A percentile compares a stretch with the other conserved stretches of the same genome.
phyloP scores from a whole-genome alignment of 2,329 filamentous ascomycete species.

The Fusarium globosum region DNA sequence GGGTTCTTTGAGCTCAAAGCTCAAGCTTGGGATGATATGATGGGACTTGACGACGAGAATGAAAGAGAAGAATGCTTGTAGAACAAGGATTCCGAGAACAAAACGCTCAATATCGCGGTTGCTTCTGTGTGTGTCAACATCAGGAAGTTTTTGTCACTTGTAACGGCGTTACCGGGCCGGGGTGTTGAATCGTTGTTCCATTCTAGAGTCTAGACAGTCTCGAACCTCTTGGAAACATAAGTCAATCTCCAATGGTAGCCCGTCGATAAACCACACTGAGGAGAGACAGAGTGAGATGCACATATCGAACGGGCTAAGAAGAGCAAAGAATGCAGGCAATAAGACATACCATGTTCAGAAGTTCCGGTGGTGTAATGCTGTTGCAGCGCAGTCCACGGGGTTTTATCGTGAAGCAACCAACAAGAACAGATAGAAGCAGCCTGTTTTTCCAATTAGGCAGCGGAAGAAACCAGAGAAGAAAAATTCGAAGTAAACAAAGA shows the following conservation, averaged over 20 bases:
- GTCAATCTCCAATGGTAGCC: conserved; percentile 28
- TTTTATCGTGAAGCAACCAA: neutral
- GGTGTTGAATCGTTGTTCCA: conserved; percentile 2
- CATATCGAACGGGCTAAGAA: conserved; percentile 1
- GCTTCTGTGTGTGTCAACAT: conserved; percentile 5
- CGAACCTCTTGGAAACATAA: conserved; percentile 18
- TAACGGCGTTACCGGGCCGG: conserved; percentile 37
- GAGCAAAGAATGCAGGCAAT: neutral
- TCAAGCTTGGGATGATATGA: conserved; percentile 19
- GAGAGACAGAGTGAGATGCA: neutral
- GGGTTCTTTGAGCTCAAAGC: conserved; percentile 27
- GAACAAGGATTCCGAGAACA: neutral
- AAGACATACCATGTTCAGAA: conserved; percentile 1
- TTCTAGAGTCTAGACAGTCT: conserved; percentile 26
- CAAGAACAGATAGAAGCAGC: neutral
- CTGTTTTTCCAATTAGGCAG: conserved; percentile 16
- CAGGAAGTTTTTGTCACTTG: conserved; percentile 25
- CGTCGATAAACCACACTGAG: conserved; percentile 26
- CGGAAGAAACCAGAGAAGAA: conserved; percentile 8
- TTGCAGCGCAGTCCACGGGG: neutral
- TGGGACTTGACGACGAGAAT: neutral
- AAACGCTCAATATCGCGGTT: neutral
- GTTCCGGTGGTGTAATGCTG: neutral
- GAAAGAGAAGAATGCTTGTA: neutral
- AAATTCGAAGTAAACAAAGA: neutral